phyloP scores from a whole-genome alignment of 176 grass and related monocot species.

The Avena sativa region DNA sequence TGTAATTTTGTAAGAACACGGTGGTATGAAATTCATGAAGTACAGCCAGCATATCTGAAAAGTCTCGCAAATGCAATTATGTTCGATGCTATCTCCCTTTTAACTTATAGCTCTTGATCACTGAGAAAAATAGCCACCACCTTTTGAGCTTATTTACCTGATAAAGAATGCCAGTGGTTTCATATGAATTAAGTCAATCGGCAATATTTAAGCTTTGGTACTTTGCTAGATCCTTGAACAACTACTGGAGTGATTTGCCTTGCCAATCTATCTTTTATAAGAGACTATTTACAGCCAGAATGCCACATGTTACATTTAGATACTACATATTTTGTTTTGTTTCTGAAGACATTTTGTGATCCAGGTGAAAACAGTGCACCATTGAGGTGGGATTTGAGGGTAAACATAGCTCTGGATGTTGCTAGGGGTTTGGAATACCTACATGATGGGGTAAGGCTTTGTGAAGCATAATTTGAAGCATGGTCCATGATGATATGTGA shows the following conservation, averaged over 20 bases:
- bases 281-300: not conserved
- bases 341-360: conserved; percentile 40
- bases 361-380: conserved; percentile 69
- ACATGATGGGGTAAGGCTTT: conserved; percentile 84
- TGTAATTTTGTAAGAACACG: not conserved
- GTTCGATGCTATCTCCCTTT: conserved; percentile 31
- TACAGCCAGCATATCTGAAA: not conserved
- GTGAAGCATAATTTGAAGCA: conserved; percentile 29
- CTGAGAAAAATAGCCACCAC: conserved; percentile 5
- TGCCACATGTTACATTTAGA: conserved; percentile 7
- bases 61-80: not conserved
- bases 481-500: conserved; percentile 12
- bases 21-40: conserved; percentile 22
- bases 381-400: conserved; percentile 81
- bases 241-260: not conserved
- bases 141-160: not conserved
- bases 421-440: conserved; percentile 94
- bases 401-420: conserved; percentile 96
- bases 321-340: not conserved
- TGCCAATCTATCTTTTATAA: conserved; percentile 11
- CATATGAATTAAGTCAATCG: not conserved
- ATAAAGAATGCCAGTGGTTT: conserved; percentile 17
- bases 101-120: conserved; percentile 29
- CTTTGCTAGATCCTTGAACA: not conserved
- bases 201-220: conserved; percentile 24